A percentile compares a stretch with the other conserved stretches of the same genome.
Evolutionary conservation across 257 asterid genomes (phyloP).

Genomic region (Fraxinus cuspidata): DNA sequence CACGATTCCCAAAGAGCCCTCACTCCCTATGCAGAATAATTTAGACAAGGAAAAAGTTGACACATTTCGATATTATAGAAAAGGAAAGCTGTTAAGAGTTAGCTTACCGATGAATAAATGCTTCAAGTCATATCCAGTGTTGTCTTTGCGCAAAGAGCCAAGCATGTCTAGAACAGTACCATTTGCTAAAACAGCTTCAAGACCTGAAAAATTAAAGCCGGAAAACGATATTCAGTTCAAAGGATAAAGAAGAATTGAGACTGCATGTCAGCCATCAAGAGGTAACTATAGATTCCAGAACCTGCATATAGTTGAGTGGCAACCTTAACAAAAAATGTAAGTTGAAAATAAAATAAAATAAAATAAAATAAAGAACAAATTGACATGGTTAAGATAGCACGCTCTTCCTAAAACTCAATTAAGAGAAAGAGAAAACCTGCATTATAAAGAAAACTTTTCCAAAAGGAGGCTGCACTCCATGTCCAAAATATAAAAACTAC

Average conservation of each 20-base stretch:
- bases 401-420: not conserved
- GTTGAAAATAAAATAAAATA: not conserved
- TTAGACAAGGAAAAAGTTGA: conserved; percentile 18
- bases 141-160: conserved; percentile 91
- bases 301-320: not conserved
- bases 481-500: not conserved
- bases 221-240: conserved; percentile 9
- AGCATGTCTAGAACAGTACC: conserved; percentile 98
- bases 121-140: conserved; percentile 96
- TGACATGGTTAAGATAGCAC: not conserved
- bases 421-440: not conserved
- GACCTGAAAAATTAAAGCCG: conserved; percentile 57
- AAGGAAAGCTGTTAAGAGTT: conserved; percentile 24
- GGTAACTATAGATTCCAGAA: not conserved
- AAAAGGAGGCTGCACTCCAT: not conserved
- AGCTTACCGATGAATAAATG: conserved; percentile 89
- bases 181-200: conserved; percentile 93
- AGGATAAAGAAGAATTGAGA: not conserved
- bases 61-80: conserved; percentile 25
- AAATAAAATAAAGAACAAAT: not conserved
- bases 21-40: conserved; percentile 69
- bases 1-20: conserved; percentile 93
- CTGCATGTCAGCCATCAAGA: not conserved
- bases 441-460: not conserved
- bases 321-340: not conserved